Evolutionary conservation across 2,329 filamentous ascomycete genomes (phyloP).

Genomic region (Aureobasidium vineae): DNA sequence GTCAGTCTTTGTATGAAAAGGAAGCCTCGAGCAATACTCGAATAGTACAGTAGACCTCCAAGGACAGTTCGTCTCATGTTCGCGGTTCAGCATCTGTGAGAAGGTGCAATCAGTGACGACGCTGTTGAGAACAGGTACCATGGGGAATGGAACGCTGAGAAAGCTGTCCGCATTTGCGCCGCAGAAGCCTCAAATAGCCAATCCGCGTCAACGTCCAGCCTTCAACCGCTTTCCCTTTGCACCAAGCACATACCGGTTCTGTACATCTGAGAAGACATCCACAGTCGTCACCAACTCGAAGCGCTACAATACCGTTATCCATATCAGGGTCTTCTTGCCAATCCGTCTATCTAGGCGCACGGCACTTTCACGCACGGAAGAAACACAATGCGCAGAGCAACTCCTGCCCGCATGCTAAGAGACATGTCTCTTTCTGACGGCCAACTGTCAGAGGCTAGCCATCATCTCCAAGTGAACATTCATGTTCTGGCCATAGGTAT

Average conservation of each 20-base stretch:
- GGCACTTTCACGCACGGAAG: conserved; percentile 2
- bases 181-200: not conserved
- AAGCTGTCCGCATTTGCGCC: conserved; percentile 1
- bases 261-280: not conserved
- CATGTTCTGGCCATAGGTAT: not conserved
- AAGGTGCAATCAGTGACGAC: not conserved
- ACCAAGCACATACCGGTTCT: not conserved
- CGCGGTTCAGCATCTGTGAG: not conserved
- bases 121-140: not conserved
- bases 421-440: conserved; percentile 25
- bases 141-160: too few species aligned
- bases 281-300: conserved; percentile 15
- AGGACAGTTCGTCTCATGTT: too few species aligned
- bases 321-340: conserved; percentile 6
- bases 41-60: too few species aligned
- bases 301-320: conserved; percentile 10
- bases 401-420: conserved; percentile 12
- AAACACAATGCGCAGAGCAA: not conserved
- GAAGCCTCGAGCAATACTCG: too few species aligned
- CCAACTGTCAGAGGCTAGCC: conserved; percentile 10
- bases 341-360: not conserved
- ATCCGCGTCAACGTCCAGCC: conserved; percentile 2
- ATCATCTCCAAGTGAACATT: not conserved
- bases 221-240: conserved; percentile 4
- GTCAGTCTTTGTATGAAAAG: not conserved